These are phyloP conservation scores for Chytriomyces hyalinus DNA, from an alignment of 192 early-diverging fungal species.

Conservation along the genomic window DNA sequence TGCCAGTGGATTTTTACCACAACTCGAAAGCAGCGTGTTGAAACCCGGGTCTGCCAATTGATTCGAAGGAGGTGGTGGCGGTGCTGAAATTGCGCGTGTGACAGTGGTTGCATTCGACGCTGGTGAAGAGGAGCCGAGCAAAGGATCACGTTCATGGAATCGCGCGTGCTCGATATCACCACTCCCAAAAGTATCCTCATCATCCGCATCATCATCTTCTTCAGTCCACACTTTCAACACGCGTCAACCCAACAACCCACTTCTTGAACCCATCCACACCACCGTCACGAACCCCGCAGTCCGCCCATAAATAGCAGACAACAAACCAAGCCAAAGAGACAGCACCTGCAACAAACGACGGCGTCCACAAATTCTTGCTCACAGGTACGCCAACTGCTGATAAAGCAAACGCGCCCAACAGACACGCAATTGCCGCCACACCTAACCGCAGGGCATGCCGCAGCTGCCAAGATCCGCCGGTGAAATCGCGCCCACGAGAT, in stretches of 20 bases:
- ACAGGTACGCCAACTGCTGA: conserved; percentile 48
- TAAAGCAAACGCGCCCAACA: conserved; percentile 3
- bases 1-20: conserved; percentile 55
- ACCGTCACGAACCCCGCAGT: conserved; percentile 45
- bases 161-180: no score
- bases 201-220: background rate
- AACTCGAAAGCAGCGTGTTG: background rate
- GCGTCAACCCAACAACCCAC: background rate
- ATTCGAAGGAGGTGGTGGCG: background rate
- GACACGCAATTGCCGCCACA: background rate
- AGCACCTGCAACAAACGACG: conserved; percentile 47
- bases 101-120: no score
- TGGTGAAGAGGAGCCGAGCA: no score
- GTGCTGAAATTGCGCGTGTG: no score
- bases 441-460: background rate
- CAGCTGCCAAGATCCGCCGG: conserved; percentile 28
- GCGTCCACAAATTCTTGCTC: conserved; percentile 62
- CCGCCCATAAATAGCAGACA: conserved; percentile 41
- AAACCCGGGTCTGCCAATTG: background rate
- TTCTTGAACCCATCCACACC: conserved; percentile 2
- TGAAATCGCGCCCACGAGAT: conserved; percentile 6
- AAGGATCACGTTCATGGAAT: no score
- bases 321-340: conserved; percentile 38
- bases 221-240: background rate
- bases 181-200: no score